A percentile compares a stretch with the other conserved stretches of the same genome.
Conservation (phyloP, 2,329 filamentous ascomycete genomes). For the Dissoconium aciculare region DNA sequence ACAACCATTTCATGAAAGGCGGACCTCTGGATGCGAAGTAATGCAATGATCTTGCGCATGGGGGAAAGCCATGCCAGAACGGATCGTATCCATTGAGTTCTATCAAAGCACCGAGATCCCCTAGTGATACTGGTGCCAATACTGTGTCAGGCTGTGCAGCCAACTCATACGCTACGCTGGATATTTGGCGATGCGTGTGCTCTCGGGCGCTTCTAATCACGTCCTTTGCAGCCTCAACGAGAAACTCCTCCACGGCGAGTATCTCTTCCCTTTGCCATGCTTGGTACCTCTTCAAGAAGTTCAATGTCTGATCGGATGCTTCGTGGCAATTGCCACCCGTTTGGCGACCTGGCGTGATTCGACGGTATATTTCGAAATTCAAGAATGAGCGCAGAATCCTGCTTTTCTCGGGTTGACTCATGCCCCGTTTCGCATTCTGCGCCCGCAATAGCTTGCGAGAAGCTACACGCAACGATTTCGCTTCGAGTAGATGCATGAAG, state of each 20-base stretch:
- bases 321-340: too few relatives aligned
- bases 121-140: neutral
- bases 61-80: too few relatives aligned
- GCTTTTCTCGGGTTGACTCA: conserved; percentile 1
- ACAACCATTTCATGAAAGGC: conserved; percentile 1
- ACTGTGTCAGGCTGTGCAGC: neutral
- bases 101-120: neutral
- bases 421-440: too few relatives aligned
- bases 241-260: conserved; percentile 1
- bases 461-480: too few relatives aligned
- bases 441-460: too few relatives aligned
- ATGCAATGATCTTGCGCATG: neutral
- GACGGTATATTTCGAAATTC: neutral
- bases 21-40: conserved; percentile 1
- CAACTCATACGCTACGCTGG: neutral
- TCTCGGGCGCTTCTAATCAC: neutral
- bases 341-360: neutral
- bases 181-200: neutral
- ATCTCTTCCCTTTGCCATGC: conserved; percentile 3
- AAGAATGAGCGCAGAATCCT: neutral
- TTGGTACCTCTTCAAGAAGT: neutral
- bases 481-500: neutral
- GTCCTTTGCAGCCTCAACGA: conserved; percentile 1
- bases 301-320: neutral
- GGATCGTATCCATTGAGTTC: neutral